Conservation (phyloP, 345 rosid species). For the Pugionium dolabratum region DNA sequence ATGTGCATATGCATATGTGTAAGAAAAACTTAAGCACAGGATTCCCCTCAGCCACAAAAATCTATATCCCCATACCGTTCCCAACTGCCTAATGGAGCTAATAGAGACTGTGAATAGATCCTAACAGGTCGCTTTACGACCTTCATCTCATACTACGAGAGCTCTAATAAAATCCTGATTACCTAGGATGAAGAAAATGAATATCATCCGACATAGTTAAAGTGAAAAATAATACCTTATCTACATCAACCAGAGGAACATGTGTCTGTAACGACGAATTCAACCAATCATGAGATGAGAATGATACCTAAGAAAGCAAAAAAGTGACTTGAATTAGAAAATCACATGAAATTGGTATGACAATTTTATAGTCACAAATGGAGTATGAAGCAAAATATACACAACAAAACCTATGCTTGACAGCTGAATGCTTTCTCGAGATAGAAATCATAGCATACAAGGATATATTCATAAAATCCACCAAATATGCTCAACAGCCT, state of each 20-base stretch:
- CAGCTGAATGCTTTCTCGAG: slow-evolving; percentile 7
- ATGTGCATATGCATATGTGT: slow-evolving; percentile 13
- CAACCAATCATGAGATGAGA: slow-evolving; percentile 59
- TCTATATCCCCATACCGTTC: too few species aligned
- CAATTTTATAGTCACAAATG: not conserved
- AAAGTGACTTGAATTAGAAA: slow-evolving; percentile 16
- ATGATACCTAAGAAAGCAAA: slow-evolving; percentile 52
- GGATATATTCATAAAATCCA: slow-evolving; percentile 7
- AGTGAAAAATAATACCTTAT: slow-evolving; percentile 58
- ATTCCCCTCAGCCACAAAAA: not conserved
- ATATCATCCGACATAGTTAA: slow-evolving; percentile 12
- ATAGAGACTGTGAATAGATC: slow-evolving; percentile 1
- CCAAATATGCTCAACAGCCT: slow-evolving; percentile 16
- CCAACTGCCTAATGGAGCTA: slow-evolving; percentile 10
- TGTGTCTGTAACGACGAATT: slow-evolving; percentile 69
- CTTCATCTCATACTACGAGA: slow-evolving; percentile 5
- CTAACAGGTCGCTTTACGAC: slow-evolving; percentile 3
- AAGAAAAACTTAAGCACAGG: slow-evolving; percentile 8
- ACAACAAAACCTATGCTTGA: slow-evolving; percentile 16
- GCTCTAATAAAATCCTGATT: slow-evolving; percentile 11
- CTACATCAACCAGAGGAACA: slow-evolving; percentile 95
- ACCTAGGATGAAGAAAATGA: slow-evolving; percentile 13
- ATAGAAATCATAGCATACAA: not conserved
- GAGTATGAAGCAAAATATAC: not conserved
- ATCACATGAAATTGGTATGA: slow-evolving; percentile 20